Evolutionary conservation across 768 basidiomycete genomes (phyloP).

Genomic region (Chiua virens): DNA sequence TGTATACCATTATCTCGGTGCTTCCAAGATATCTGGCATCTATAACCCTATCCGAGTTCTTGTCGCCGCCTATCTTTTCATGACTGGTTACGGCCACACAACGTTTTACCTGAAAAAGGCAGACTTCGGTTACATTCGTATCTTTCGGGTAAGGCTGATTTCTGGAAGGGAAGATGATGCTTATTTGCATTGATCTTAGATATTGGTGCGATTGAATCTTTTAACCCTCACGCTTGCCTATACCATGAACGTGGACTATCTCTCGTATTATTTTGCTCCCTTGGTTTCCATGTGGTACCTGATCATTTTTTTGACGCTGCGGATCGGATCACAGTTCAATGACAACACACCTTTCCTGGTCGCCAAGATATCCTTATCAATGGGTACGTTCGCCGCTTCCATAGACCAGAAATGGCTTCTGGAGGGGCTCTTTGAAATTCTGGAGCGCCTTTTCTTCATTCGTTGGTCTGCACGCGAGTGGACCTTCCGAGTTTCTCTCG

Average conservation of each 20-base stretch:
- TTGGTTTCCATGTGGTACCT: slow-evolving; percentile 90
- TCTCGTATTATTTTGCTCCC: slow-evolving; percentile 89
- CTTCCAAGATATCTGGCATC: slow-evolving; percentile 89
- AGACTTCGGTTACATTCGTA: slow-evolving; percentile 77
- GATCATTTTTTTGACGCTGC: slow-evolving; percentile 81
- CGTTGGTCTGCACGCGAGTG: slow-evolving; percentile 86
- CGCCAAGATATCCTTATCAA: slow-evolving; percentile 67
- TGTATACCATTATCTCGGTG: slow-evolving; percentile 90
- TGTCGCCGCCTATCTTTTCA: slow-evolving; percentile 88
- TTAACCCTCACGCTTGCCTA: slow-evolving; percentile 82
- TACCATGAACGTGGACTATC: slow-evolving; percentile 89
- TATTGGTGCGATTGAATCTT: slow-evolving; percentile 80
- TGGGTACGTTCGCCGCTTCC: slow-evolving; percentile 60
- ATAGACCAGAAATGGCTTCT: slow-evolving; percentile 65
- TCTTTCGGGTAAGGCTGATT: slow-evolving; percentile 56
- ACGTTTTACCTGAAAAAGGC: slow-evolving; percentile 88
- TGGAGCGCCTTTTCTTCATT: slow-evolving; percentile 68
- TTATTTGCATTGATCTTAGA: slow-evolving; percentile 36
- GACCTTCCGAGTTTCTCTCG: slow-evolving; percentile 85
- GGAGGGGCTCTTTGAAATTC: slow-evolving; percentile 59
- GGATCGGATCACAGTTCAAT: slow-evolving; percentile 70
- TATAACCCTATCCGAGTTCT: slow-evolving; percentile 89
- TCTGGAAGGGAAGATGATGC: background rate
- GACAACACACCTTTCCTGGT: slow-evolving; percentile 65
- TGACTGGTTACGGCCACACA: slow-evolving; percentile 92